Percentiles rank a stretch among this genome's conserved stretches.
These are phyloP conservation scores for Austroboletus olivaceoglutinosus DNA, from an alignment of 1,284 basidiomycete species.

Conservation along the genomic window DNA sequence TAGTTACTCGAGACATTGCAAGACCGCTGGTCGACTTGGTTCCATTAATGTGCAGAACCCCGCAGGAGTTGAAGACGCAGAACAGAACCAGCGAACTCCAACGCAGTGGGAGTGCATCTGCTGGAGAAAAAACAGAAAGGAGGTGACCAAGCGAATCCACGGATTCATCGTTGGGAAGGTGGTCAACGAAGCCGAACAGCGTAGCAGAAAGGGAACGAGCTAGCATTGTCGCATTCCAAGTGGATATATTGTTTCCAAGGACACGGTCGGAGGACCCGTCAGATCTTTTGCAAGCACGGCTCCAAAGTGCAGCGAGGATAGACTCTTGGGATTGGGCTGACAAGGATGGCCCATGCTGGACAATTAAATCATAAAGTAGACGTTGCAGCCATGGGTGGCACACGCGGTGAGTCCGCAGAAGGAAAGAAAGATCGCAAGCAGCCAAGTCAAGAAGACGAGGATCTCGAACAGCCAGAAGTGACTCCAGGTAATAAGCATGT, in stretches of 20 bases:
- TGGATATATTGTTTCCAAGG: background rate
- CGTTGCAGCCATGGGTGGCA: conserved; percentile 26
- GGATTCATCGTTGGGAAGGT: background rate
- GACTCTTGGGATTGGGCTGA: conserved; percentile 19
- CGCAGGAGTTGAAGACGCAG: conserved; percentile 22
- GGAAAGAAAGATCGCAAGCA: conserved; percentile 21
- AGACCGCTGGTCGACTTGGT: background rate
- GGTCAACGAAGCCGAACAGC: conserved; percentile 9
- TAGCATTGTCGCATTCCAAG: conserved; percentile 10
- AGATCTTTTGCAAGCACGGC: conserved; percentile 6
- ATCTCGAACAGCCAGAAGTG: conserved; percentile 19
- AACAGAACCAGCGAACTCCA: conserved; percentile 22
- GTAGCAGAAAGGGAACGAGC: conserved; percentile 15
- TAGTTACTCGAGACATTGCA: conserved; percentile 6
- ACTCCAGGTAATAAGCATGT: conserved; percentile 27
- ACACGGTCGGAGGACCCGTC: background rate
- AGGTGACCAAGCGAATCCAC: conserved; percentile 4
- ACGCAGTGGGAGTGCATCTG: conserved; percentile 13
- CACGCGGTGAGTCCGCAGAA: conserved; percentile 21
- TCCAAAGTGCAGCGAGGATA: conserved; percentile 26
- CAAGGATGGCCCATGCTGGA: conserved; percentile 13
- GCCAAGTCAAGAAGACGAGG: conserved; percentile 17
- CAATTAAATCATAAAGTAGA: conserved; percentile 30
- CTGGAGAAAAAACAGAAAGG: conserved; percentile 18
- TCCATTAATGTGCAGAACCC: background rate